Evolutionary conservation across 2,329 filamentous ascomycete genomes (phyloP), one percentile per base, ranked within the genome.

Genomic region (Calonectria pseudoturangicola): DNA sequence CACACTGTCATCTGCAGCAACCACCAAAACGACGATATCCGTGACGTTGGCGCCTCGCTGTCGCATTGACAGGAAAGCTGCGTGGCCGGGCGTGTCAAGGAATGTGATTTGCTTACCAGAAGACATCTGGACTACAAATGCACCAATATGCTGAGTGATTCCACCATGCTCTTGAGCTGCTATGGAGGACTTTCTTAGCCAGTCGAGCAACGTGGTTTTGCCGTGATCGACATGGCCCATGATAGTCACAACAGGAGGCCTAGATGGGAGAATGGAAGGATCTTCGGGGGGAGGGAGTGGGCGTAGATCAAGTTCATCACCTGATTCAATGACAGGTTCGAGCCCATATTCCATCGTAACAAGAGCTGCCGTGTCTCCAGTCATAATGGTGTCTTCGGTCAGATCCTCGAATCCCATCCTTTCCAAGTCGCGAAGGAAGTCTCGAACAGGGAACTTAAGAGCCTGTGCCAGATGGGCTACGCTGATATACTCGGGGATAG

Each of bases 211-310:
- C 0, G 97, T 99, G 0, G 97, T 99, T 87, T 99, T 99, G 67
- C 97, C 97, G 83, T 99, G 97, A 82, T 99, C 97, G 79, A 99
- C 97, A 76, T 99, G 97, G 2, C 97, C 97, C 97, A 99, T 99
- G 81, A 99, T 99, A 0, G 97, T 98, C 47, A 99, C 96, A 43
- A 99, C 95, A 0, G 97, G 97, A 9, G 97, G 96, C 18, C 97
- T 91, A 41, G 87, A 84, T 2, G 95, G 95, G 9, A 98, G 84
- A 16, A 84, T 78, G 0, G 93, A 91, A 62, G 87, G 89, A 82
- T 96, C 94, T 79, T 92, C 92, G 10, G 91, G 90, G 30, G 89
- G 86, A 1, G 95, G 93, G 13, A 92, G 90, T 28, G 94, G 89
- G 73, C 89, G 90, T 47, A 99, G 85, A 82, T 99, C 96, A 54